These are phyloP conservation scores for Arxiozyma heterogenica DNA, from an alignment of 1,139 yeast species.

Conservation along the genomic window DNA sequence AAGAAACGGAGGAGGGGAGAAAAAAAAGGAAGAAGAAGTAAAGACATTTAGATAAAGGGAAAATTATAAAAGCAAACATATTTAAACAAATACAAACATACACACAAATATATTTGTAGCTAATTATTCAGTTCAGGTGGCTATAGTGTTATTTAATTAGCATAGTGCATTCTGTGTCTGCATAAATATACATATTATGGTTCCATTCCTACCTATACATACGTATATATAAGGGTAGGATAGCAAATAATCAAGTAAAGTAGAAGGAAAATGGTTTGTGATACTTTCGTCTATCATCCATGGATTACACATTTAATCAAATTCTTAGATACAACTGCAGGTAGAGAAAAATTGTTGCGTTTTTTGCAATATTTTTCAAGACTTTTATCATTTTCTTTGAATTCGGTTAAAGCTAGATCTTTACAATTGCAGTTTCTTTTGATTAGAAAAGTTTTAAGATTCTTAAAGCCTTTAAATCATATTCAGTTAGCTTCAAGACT, in stretches of 20 bases:
- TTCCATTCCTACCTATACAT: no score
- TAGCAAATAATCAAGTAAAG: neutral
- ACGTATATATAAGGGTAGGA: no score
- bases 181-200: no score
- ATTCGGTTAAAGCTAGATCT: conserved; percentile 45
- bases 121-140: no score
- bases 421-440: conserved; percentile 45
- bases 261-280: conserved; percentile 45
- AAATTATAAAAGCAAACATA: no score
- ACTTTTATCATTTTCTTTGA: conserved; percentile 56
- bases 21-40: no score
- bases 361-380: conserved; percentile 74
- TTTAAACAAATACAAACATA: no score
- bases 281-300: conserved; percentile 67
- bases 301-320: conserved; percentile 52
- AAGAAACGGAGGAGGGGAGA: no score
- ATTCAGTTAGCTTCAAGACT: conserved; percentile 63
- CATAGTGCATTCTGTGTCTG: no score
- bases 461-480: conserved; percentile 74
- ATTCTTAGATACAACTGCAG: conserved; percentile 60
- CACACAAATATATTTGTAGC: no score
- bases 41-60: no score
- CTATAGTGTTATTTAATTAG: no score
- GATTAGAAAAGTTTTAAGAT: conserved; percentile 76
- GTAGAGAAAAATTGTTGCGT: conserved; percentile 74